Evolutionary conservation across 192 early-diverging fungal species (phyloP).

Genomic region (Umbelopsis sp.): DNA sequence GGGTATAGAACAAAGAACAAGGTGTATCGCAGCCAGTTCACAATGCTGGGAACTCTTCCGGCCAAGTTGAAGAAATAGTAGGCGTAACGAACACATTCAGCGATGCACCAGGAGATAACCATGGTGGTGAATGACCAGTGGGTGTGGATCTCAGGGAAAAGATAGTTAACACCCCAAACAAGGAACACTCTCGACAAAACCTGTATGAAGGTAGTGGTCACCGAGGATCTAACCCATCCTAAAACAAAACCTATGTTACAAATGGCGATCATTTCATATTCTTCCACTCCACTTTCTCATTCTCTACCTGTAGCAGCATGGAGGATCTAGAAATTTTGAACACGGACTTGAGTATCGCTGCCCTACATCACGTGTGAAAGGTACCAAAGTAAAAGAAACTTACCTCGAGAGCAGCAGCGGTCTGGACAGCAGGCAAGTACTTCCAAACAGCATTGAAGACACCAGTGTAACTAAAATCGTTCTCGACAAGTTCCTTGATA

Average conservation of each 20-base stretch:
- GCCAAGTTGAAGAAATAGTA: slow-evolving; percentile 82
- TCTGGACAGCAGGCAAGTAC: slow-evolving; percentile 74
- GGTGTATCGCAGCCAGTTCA: slow-evolving; percentile 85
- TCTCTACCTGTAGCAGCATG: slow-evolving; percentile 35
- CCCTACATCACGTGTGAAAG: no score
- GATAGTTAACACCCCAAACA: slow-evolving; percentile 77
- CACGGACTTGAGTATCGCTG: background rate
- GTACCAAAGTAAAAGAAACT: slow-evolving; percentile 27
- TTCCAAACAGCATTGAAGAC: slow-evolving; percentile 69
- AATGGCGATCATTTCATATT: background rate
- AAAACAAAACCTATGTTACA: slow-evolving; percentile 20
- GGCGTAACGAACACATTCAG: slow-evolving; percentile 90
- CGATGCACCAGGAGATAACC: slow-evolving; percentile 89
- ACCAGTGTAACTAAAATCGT: slow-evolving; percentile 55
- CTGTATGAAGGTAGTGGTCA: slow-evolving; percentile 82
- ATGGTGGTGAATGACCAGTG: slow-evolving; percentile 77
- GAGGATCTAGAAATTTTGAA: slow-evolving; percentile 26
- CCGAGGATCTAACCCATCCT: slow-evolving; percentile 82
- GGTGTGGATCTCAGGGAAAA: slow-evolving; percentile 69
- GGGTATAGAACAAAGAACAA: slow-evolving; percentile 96
- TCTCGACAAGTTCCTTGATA: slow-evolving; percentile 49
- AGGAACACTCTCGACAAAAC: slow-evolving; percentile 85
- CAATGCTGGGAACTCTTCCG: slow-evolving; percentile 51
- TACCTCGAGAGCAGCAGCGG: slow-evolving; percentile 83
- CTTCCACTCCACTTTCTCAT: no score